These are phyloP conservation scores for Pleurotus salmoneostramineus DNA, from an alignment of 768 basidiomycete genomes.

Conservation along the genomic window DNA sequence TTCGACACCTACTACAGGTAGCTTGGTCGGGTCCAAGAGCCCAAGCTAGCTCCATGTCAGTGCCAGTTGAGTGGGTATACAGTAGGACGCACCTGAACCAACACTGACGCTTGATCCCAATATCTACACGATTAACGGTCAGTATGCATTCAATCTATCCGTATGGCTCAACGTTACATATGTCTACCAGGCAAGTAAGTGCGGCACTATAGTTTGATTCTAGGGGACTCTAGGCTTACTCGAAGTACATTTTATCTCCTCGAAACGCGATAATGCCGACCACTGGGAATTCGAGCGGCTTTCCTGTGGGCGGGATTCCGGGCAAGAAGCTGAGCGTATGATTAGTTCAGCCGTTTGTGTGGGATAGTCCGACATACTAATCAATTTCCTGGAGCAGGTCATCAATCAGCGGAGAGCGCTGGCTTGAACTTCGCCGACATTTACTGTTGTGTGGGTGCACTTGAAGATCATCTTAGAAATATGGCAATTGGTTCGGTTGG, in stretches of 20 bases:
- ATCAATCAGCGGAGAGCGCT: not conserved
- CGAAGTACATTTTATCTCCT: conserved; percentile 7
- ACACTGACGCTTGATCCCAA: conserved; percentile 8
- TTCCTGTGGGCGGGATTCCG: conserved; percentile 4
- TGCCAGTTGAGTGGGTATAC: not conserved
- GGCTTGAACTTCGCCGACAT: not conserved
- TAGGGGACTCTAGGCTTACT: not conserved
- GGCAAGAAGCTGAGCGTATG: conserved; percentile 1
- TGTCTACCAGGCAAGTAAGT: not conserved
- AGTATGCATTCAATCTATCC: not conserved
- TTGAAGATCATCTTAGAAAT: conserved; percentile 8
- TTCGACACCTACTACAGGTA: conserved; percentile 2
- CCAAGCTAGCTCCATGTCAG: conserved; percentile 2
- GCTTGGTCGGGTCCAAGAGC: conserved; percentile 3
- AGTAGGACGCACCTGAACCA: not conserved
- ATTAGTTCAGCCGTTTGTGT: no score
- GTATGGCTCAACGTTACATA: not conserved
- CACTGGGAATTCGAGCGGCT: conserved; percentile 1
- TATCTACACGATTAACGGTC: not conserved
- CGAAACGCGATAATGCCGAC: conserved; percentile 6
- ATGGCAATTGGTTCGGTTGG: not conserved
- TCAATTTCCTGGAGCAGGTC: conserved; percentile 3
- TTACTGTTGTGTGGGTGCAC: conserved; percentile 6
- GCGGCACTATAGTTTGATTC: no score
- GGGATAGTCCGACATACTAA: not conserved